Conservation (phyloP, 257 asterid species). For the Penstemon eatonii region DNA sequence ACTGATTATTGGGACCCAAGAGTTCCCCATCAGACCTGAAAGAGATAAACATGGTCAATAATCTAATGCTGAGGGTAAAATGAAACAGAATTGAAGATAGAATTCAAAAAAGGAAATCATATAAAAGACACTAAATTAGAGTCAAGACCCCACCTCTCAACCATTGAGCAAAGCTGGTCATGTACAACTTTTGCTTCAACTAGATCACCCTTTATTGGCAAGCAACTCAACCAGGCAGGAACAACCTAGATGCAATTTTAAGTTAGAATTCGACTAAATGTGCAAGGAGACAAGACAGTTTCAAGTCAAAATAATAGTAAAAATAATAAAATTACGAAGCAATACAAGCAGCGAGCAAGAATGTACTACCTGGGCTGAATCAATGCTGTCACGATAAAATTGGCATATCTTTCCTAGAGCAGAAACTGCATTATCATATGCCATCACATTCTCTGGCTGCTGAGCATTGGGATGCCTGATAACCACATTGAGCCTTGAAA, state of each 20-base stretch:
- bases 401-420: slow-evolving; percentile 95
- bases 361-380: slow-evolving; percentile 72
- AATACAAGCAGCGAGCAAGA: slow-evolving; percentile 10
- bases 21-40: slow-evolving; percentile 59
- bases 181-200: slow-evolving; percentile 95
- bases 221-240: slow-evolving; percentile 93
- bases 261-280: slow-evolving; percentile 17
- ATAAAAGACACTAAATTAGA: background rate
- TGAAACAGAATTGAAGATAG: slow-evolving; percentile 15
- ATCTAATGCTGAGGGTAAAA: background rate
- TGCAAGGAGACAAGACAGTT: background rate
- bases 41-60: slow-evolving; percentile 21
- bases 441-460: slow-evolving; percentile 80
- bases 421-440: slow-evolving; percentile 96
- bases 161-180: slow-evolving; percentile 95
- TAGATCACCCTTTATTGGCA: slow-evolving; percentile 87
- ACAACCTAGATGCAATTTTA: slow-evolving; percentile 56
- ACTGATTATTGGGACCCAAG: slow-evolving; percentile 87
- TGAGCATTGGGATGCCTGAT: slow-evolving; percentile 68
- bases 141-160: slow-evolving; percentile 59
- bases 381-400: slow-evolving; percentile 87
- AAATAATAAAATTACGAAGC: background rate
- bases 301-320: background rate
- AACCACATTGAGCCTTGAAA: slow-evolving; percentile 84
- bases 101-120: background rate